Evolutionary conservation across 2,329 filamentous ascomycete genomes (phyloP), one percentile per base, ranked within the genome.

Genomic region (Cordyceps javanica): DNA sequence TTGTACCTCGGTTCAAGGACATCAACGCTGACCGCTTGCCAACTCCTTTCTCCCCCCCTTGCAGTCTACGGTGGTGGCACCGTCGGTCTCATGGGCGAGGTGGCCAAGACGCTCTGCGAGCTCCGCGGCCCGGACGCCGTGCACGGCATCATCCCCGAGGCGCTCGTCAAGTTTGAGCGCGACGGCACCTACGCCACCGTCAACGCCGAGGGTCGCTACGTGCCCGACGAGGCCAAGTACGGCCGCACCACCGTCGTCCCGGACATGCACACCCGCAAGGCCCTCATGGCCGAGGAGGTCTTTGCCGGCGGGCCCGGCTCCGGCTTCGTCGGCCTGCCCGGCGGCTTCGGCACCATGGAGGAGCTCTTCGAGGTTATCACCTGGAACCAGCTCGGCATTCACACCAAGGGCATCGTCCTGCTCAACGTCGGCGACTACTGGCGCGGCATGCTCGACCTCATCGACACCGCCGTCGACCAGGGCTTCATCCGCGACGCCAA

Each of bases 351-450:
- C 21, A 99, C 94, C 2, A 82, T 97, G 70, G 94, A 99, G 76
- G 94, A 99, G 79, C 81, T 99, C 69, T 91, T 96, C 73, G 90
- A 95, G 76, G 85, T 90, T 2, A 86, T 86, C 26, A 95, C 90
- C 11, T 99, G 94, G 92, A 97, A 97, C 72, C 94, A 97, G 76
- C 75, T 99, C 51, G 93, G 94, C 1, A 97, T 99, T 63, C 94
- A 97, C 73, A 80, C 80, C 65, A 79, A 82, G 51, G 89, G 88
- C 3, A 86, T 97, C 46, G 86, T 93, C 55, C 76, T 97, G 50
- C 83, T 90, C 64, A 97, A 97, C 71, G 81, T 97, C 26, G 86
- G 92, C 56, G 91, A 91, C 0, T 97, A 96, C 73, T 99, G 92
- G 83, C 88, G 95, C 71, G 91, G 91, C 0, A 76, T 99, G 61